Evolutionary conservation across 1,284 basidiomycete genomes (phyloP).

Genomic region (Sphagnurus paluster): DNA sequence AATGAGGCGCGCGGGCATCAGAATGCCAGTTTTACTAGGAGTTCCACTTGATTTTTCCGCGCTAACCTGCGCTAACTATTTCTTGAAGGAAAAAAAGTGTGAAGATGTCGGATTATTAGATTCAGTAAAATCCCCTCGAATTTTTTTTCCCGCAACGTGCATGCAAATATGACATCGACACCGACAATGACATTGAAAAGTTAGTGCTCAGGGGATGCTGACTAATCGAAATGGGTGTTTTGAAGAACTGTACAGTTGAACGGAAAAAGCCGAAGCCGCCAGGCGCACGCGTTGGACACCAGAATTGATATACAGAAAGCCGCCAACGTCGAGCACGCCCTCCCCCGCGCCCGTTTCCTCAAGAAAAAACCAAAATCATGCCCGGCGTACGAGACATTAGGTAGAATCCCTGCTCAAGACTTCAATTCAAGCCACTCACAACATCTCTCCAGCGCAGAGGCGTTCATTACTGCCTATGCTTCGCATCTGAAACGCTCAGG

Average conservation of each 20-base stretch:
- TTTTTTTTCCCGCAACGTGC: too few relatives aligned
- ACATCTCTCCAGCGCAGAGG: slow-evolving; percentile 67
- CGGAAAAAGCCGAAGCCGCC: slow-evolving; percentile 39
- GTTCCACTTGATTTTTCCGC: too few relatives aligned
- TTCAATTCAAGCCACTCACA: slow-evolving; percentile 20
- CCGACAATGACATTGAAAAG: too few relatives aligned
- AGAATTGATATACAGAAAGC: slow-evolving; percentile 38
- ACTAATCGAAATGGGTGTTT: slow-evolving; percentile 28
- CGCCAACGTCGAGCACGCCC: slow-evolving; percentile 46
- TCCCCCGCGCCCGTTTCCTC: slow-evolving; percentile 41
- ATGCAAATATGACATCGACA: too few relatives aligned
- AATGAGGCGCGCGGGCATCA: too few relatives aligned
- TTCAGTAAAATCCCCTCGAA: too few relatives aligned
- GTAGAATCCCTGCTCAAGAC: slow-evolving; percentile 39
- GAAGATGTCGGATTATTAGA: too few relatives aligned
- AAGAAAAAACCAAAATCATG: slow-evolving; percentile 65
- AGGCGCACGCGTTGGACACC: slow-evolving; percentile 21
- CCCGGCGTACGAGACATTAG: slow-evolving; percentile 92
- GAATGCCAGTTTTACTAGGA: too few relatives aligned
- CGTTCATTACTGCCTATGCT: slow-evolving; percentile 90
- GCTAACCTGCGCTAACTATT: too few relatives aligned
- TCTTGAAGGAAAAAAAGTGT: too few relatives aligned
- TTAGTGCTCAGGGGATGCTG: not conserved
- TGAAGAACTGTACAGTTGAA: slow-evolving; percentile 45
- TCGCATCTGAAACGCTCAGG: slow-evolving; percentile 95